Percentiles rank a stretch among this genome's conserved stretches.
Conservation (phyloP, 2,329 filamentous ascomycete genomes). For the Neonectria neomacrospora region DNA sequence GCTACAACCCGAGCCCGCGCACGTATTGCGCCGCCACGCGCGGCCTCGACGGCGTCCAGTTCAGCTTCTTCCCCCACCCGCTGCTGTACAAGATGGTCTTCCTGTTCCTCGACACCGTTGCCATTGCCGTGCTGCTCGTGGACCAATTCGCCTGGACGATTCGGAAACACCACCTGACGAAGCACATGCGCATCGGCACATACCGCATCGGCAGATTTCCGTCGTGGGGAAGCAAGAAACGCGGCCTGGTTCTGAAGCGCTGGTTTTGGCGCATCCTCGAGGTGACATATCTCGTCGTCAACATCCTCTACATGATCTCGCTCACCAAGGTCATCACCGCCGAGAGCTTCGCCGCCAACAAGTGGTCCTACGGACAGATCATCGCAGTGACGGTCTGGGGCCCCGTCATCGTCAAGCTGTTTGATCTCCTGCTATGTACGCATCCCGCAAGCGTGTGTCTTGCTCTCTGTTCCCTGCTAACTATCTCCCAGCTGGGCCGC, state of each 20-base stretch:
- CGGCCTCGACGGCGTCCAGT: constrained; percentile 48
- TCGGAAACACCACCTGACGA: constrained; percentile 49
- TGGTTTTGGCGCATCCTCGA: constrained; percentile 52
- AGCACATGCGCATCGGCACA: constrained; percentile 46
- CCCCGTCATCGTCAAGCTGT: constrained; percentile 54
- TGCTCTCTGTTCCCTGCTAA: constrained; percentile 32
- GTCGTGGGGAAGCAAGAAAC: constrained; percentile 41
- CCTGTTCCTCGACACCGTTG: constrained; percentile 50
- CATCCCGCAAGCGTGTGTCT: background rate
- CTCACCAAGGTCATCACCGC: constrained; percentile 50
- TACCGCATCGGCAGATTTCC: constrained; percentile 49
- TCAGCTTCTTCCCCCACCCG: constrained; percentile 53
- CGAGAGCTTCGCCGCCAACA: constrained; percentile 50
- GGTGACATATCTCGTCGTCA: constrained; percentile 51
- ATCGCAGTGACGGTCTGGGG: constrained; percentile 55
- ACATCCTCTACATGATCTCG: constrained; percentile 53
- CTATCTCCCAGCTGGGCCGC: constrained; percentile 48
- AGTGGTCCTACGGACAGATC: constrained; percentile 53
- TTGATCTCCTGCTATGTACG: constrained; percentile 53
- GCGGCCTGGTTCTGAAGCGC: constrained; percentile 45
- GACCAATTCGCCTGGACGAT: constrained; percentile 53
- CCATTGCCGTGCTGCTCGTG: constrained; percentile 48
- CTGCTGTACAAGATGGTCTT: constrained; percentile 53
- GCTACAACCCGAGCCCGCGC: constrained; percentile 51
- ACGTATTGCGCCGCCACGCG: constrained; percentile 52